A percentile compares a stretch with the other conserved stretches of the same genome.
Conservation (phyloP, 1,284 basidiomycete species). For the Ustilago tritici region DNA sequence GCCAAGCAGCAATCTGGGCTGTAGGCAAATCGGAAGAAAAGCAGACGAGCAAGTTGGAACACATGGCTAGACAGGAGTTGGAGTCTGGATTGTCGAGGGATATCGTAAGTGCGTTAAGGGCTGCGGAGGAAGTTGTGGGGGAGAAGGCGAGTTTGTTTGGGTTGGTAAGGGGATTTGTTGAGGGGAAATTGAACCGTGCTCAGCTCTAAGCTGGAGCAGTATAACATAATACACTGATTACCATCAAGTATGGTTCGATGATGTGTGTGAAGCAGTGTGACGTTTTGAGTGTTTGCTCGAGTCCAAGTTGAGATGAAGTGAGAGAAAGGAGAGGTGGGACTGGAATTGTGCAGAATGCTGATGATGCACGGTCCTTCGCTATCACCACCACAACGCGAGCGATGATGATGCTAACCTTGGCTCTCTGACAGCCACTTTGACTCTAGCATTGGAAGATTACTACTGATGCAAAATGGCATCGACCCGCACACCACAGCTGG, state of each 20-base stretch:
- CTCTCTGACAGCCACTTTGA: too few relatives aligned
- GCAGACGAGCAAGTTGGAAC: conserved; percentile 24
- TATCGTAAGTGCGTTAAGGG: conserved; percentile 34
- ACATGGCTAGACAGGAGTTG: conserved; percentile 43
- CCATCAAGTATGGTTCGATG: neutral
- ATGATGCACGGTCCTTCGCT: conserved; percentile 3
- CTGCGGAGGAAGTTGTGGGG: conserved; percentile 35
- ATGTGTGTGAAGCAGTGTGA: neutral
- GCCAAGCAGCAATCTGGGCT: conserved; percentile 51
- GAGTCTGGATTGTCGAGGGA: conserved; percentile 43
- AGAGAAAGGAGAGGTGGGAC: neutral
- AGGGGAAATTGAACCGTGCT: conserved; percentile 27
- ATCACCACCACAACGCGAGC: neutral
- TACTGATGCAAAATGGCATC: neutral
- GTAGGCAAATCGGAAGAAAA: conserved; percentile 32
- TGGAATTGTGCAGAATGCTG: neutral
- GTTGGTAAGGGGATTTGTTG: conserved; percentile 33
- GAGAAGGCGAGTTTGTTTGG: conserved; percentile 20
- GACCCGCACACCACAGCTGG: neutral
- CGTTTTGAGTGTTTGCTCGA: too few relatives aligned
- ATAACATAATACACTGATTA: neutral
- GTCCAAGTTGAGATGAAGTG: neutral
- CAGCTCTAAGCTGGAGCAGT: conserved; percentile 6
- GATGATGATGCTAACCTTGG: neutral
- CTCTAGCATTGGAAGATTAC: too few relatives aligned